phyloP scores from a whole-genome alignment of 2,329 filamentous ascomycete species.

The Penicillium sp. region DNA sequence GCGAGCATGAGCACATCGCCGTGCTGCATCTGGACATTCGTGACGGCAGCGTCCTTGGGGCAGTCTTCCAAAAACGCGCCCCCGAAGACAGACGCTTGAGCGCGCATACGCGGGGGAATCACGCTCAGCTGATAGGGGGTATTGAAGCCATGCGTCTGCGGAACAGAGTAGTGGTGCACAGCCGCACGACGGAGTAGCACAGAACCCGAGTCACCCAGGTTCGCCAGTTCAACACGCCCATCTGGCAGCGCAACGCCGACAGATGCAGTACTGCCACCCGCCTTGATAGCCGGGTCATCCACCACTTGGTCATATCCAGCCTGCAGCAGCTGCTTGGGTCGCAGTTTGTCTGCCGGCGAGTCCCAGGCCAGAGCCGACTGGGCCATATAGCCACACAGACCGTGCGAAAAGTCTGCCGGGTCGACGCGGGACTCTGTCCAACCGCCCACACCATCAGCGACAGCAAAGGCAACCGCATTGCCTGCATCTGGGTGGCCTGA shows the following conservation, averaged over 20 bases:
- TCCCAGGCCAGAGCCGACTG: constrained; percentile 65
- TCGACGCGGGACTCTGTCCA: constrained; percentile 94
- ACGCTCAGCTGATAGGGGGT: constrained; percentile 94
- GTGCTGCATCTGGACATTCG: constrained; percentile 74
- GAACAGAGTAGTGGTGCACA: constrained; percentile 77
- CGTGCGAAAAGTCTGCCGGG: constrained; percentile 92
- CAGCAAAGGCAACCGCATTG: constrained; percentile 75
- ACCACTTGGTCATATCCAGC: constrained; percentile 81
- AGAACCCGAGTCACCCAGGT: constrained; percentile 93
- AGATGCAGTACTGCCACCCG: constrained; percentile 89
- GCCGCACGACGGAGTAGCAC: constrained; percentile 82
- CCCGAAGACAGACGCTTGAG: constrained; percentile 80
- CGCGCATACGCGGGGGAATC: constrained; percentile 75
- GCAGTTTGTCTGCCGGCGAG: constrained; percentile 41
- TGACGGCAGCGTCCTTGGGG: constrained; percentile 80
- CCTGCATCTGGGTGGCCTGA: constrained; percentile 49
- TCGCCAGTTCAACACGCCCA: constrained; percentile 82
- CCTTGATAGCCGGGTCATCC: constrained; percentile 69
- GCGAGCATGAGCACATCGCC: constrained; percentile 93
- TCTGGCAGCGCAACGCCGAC: constrained; percentile 74
- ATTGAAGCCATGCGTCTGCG: constrained; percentile 97
- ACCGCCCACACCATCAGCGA: constrained; percentile 93
- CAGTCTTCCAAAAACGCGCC: constrained; percentile 78
- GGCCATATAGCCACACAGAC: constrained; percentile 91
- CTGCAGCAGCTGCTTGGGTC: constrained; percentile 73